Base-by-base conservation (phyloP, 306 rosid genomes). In the Gastrolobium bilobum region DNA sequence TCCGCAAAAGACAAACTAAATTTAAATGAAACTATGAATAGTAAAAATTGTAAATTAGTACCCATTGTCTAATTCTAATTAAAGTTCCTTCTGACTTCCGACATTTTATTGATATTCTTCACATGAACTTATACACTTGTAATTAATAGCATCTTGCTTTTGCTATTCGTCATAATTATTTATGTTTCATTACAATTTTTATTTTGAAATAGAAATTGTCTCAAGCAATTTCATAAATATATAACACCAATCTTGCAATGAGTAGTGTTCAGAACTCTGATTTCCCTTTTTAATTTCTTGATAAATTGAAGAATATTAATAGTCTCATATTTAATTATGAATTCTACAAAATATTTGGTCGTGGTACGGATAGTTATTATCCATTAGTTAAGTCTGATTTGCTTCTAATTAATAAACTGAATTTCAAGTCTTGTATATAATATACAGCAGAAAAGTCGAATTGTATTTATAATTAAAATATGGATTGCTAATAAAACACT, bases 301-400 rank as follows among this genome's bases (percentile, higher is more conserved):
- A 31, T 57, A 1, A 8, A 10, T 35, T 5, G 26, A n/a, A 35
- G 6, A 61, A 5, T 61, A 47, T 14, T 9, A 40, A 75, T 61
- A 14, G 47, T 20, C 38, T 61, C 52, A 47, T 31, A 14, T 75
- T 48, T 34, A n/a, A 75, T 61, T 61, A 34, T 50, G 44, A 58
- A 2, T 5, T 14, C 20, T 30, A 38, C 38, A 40, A 42, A 10
- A 20, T 20, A 77, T 42, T 40, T 66, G 58, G 54, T 67, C 77
- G 52, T 69, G 62, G 82, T 78, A 78, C 82, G 76, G 76, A 77
- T 66, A 54, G 68, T 57, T 11, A 48, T 58, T 34, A 71, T 44
- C 29, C 56, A 53, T 61, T 10, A 53, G 75, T 42, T 64, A 65
- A 81, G 26, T 56, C 46, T 38, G 81, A 35, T 81, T 81, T 81